These are phyloP conservation scores for Arctium minus DNA, from an alignment of 129 eudicot species.

Conservation along the genomic window DNA sequence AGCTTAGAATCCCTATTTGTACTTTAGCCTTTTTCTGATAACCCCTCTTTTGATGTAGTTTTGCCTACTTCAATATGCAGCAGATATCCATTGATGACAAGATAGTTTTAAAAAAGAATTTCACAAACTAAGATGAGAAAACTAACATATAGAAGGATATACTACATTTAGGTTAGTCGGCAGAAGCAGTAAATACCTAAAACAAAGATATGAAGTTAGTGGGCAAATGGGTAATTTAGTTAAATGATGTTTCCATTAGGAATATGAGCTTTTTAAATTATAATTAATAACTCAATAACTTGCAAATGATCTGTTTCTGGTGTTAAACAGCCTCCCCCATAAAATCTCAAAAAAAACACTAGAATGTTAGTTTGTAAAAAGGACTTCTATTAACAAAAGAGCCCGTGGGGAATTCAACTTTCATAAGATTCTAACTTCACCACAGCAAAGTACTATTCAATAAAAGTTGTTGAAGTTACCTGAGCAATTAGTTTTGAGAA, in stretches of 20 bases:
- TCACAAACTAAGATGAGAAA: too few species aligned
- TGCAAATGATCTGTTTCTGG: background rate
- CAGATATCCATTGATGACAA: too few species aligned
- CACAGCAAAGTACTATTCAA: background rate
- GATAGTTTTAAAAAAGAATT: too few species aligned
- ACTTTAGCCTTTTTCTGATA: too few species aligned
- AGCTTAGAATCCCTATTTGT: too few species aligned
- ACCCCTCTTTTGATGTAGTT: too few species aligned
- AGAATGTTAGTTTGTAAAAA: too few species aligned
- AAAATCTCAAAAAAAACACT: too few species aligned
- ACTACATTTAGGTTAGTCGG: too few species aligned
- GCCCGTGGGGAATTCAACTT: background rate
- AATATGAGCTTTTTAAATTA: background rate
- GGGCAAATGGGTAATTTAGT: conserved; percentile 5
- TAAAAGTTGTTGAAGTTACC: conserved; percentile 37
- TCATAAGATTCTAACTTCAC: background rate
- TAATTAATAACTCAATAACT: background rate
- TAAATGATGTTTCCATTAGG: background rate
- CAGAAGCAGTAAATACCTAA: background rate
- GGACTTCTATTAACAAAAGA: background rate
- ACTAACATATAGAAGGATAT: too few species aligned
- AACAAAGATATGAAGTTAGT: background rate
- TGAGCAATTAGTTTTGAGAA: conserved; percentile 63
- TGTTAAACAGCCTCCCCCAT: background rate
- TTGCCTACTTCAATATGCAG: too few species aligned